Evolutionary conservation across 805 yeast species (phyloP).

Genomic region (Candida coleopterorum): DNA sequence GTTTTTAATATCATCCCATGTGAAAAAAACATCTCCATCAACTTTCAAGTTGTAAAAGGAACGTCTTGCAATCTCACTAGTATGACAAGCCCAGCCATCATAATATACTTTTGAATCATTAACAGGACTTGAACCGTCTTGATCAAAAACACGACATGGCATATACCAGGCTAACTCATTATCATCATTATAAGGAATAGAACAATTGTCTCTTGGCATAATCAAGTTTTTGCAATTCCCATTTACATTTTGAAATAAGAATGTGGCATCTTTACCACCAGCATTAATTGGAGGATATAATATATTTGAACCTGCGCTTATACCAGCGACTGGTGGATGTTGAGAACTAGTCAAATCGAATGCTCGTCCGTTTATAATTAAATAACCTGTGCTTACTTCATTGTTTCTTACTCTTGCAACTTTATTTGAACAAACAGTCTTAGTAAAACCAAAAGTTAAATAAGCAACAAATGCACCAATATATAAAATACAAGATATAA

Average conservation of each 20-base stretch:
- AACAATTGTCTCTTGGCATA: slow-evolving; percentile 58
- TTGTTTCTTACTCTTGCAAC: slow-evolving; percentile 50
- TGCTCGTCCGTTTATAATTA: slow-evolving; percentile 80
- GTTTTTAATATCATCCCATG: slow-evolving; percentile 82
- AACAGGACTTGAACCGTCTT: slow-evolving; percentile 67
- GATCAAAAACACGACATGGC: slow-evolving; percentile 75
- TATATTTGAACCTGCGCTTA: slow-evolving; percentile 62
- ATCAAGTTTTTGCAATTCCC: slow-evolving; percentile 83
- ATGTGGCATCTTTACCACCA: slow-evolving; percentile 82
- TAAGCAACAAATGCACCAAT: slow-evolving; percentile 79
- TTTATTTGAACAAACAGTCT: slow-evolving; percentile 61
- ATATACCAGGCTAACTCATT: slow-evolving; percentile 88
- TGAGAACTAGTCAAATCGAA: slow-evolving; percentile 64
- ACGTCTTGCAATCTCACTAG: slow-evolving; percentile 62
- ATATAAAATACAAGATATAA: slow-evolving; percentile 67
- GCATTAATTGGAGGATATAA: slow-evolving; percentile 83
- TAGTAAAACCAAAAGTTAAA: slow-evolving; percentile 87
- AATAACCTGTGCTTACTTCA: slow-evolving; percentile 53
- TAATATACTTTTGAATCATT: slow-evolving; percentile 63
- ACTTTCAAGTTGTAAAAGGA: slow-evolving; percentile 57
- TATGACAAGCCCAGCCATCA: slow-evolving; percentile 89
- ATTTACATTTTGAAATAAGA: slow-evolving; percentile 86
- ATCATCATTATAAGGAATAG: slow-evolving; percentile 57
- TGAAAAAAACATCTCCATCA: slow-evolving; percentile 74
- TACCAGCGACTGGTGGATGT: slow-evolving; percentile 83